These are phyloP conservation scores for Huntiella moniliformis DNA, from an alignment of 2,329 filamentous ascomycete species.

Conservation along the genomic window DNA sequence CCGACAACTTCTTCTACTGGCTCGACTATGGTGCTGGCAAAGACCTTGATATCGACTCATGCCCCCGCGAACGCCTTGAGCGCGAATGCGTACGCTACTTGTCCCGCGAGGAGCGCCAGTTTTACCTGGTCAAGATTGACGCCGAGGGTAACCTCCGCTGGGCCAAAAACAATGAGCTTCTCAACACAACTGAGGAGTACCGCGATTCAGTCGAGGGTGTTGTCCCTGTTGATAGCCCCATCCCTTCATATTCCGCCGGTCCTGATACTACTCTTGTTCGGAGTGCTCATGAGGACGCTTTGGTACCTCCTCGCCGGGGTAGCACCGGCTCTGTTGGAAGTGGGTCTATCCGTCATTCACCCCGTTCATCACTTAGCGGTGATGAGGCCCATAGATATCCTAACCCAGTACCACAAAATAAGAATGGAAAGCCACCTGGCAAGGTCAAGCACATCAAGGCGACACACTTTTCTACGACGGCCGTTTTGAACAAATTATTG, in stretches of 20 bases:
- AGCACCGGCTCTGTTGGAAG: constrained; percentile 16
- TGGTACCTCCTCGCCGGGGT: constrained; percentile 11
- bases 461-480: constrained; percentile 49
- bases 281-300: background rate
- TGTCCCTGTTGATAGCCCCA: constrained; percentile 40
- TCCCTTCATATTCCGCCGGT: constrained; percentile 29
- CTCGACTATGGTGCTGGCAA: constrained; percentile 65
- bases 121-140: constrained; percentile 66
- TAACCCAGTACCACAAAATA: background rate
- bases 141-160: constrained; percentile 58
- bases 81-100: constrained; percentile 69
- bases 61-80: constrained; percentile 56
- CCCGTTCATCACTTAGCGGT: constrained; percentile 18
- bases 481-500: constrained; percentile 60
- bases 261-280: constrained; percentile 15
- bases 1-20: constrained; percentile 91
- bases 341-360: constrained; percentile 17
- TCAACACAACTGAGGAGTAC: constrained; percentile 58
- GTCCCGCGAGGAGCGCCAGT: constrained; percentile 59
- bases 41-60: constrained; percentile 47
- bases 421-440: constrained; percentile 5
- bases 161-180: constrained; percentile 62
- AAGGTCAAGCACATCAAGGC: constrained; percentile 10
- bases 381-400: constrained; percentile 23
- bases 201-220: constrained; percentile 66